Percentiles rank a stretch among this genome's conserved stretches.
phyloP scores from a whole-genome alignment of 2,329 filamentous ascomycete species.

The Xylaria polymorpha region DNA sequence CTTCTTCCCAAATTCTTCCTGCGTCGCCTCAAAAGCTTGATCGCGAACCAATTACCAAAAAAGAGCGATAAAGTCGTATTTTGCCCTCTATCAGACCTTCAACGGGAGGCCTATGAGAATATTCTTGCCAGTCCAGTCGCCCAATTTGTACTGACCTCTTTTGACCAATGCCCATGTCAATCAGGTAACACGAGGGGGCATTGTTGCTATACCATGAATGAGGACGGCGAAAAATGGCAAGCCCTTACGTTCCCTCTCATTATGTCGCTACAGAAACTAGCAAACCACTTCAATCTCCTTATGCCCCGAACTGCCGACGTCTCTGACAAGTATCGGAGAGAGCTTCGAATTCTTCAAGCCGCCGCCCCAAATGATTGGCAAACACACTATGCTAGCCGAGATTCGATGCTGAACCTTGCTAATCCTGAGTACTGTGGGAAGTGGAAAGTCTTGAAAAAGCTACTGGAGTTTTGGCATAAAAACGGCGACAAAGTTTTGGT shows the following conservation, averaged over 20 bases:
- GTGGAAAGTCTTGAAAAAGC: slow-evolving; percentile 89
- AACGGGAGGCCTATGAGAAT: slow-evolving; percentile 84
- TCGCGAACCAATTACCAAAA: slow-evolving; percentile 91
- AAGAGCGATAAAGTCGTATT: slow-evolving; percentile 96
- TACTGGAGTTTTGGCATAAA: slow-evolving; percentile 89
- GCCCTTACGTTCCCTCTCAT: slow-evolving; percentile 87
- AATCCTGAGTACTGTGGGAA: slow-evolving; percentile 96
- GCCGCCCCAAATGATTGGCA: slow-evolving; percentile 82
- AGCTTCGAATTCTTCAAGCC: slow-evolving; percentile 77
- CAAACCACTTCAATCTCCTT: slow-evolving; percentile 91
- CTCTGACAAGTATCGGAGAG: slow-evolving; percentile 79
- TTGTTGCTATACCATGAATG: slow-evolving; percentile 76
- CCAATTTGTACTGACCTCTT: slow-evolving; percentile 73
- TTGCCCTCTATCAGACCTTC: slow-evolving; percentile 85
- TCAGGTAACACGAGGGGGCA: slow-evolving; percentile 79
- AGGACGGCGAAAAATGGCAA: slow-evolving; percentile 75
- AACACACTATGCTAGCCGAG: slow-evolving; percentile 76
- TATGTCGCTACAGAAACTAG: slow-evolving; percentile 83
- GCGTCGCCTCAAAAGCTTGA: slow-evolving; percentile 90
- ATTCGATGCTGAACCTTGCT: slow-evolving; percentile 82
- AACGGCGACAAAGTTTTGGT: slow-evolving; percentile 95
- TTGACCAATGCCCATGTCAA: slow-evolving; percentile 75
- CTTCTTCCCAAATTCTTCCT: slow-evolving; percentile 91
- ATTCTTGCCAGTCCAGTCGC: slow-evolving; percentile 81
- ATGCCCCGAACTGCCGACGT: slow-evolving; percentile 75